phyloP scores from a whole-genome alignment of 176 grass and related monocot genomes.

The Carex littledalei region DNA sequence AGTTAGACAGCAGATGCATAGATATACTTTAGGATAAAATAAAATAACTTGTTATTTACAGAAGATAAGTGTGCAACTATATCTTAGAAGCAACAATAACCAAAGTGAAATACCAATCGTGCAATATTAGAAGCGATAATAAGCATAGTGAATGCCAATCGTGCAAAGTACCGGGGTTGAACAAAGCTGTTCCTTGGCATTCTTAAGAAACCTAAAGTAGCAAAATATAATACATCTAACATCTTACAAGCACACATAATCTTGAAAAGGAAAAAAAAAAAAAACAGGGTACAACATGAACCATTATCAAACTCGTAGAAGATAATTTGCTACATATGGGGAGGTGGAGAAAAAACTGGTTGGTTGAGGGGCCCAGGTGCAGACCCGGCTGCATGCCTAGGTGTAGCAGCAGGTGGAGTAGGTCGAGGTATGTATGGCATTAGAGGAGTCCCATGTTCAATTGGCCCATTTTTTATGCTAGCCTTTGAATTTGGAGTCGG shows the following conservation, averaged over 20 bases:
- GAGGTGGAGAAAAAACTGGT: slow-evolving; percentile 5
- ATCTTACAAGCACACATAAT: neutral
- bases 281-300: neutral
- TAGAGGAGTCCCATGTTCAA: slow-evolving; percentile 62
- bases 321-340: neutral
- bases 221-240: neutral
- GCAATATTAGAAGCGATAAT: neutral
- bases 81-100: neutral
- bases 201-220: neutral
- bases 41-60: neutral
- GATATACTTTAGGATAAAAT: neutral
- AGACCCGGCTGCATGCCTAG: slow-evolving; percentile 3
- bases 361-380: slow-evolving; percentile 11
- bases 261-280: neutral
- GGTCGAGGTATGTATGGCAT: slow-evolving; percentile 57
- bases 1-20: neutral
- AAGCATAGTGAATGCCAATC: neutral
- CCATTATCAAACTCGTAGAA: neutral
- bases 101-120: neutral
- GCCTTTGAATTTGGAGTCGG: slow-evolving; percentile 58
- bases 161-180: neutral
- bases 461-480: slow-evolving; percentile 40
- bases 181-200: neutral
- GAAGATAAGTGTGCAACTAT: neutral
- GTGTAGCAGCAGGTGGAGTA: slow-evolving; percentile 24